Evolutionary conservation across 2,329 filamentous ascomycete genomes (phyloP).

Genomic region (Arthrobotrys entomopaga): DNA sequence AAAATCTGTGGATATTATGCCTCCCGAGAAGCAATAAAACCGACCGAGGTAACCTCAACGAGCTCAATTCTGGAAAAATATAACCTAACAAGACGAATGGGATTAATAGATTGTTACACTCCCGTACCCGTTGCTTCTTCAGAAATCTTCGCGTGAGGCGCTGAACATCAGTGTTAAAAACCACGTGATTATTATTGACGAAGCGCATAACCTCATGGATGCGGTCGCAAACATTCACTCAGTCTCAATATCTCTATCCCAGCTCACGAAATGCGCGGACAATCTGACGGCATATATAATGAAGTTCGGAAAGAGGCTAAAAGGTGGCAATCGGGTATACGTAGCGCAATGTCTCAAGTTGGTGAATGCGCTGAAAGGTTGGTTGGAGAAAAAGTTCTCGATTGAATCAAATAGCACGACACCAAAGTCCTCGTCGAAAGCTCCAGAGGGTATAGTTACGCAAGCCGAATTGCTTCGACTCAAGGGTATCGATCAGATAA

Average conservation of each 20-base stretch:
- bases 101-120: conserved; percentile 78
- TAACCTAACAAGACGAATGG: neutral
- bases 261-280: conserved; percentile 76
- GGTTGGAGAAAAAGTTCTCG: conserved; percentile 68
- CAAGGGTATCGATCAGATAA: conserved; percentile 94
- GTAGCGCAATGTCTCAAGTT: conserved; percentile 86
- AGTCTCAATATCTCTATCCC: conserved; percentile 76
- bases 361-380: conserved; percentile 78
- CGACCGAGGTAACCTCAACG: conserved; percentile 71
- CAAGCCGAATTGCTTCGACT: conserved; percentile 77
- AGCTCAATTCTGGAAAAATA: no score
- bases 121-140: conserved; percentile 88
- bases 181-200: conserved; percentile 94
- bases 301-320: conserved; percentile 86
- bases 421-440: conserved; percentile 62
- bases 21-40: conserved; percentile 82
- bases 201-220: conserved; percentile 98
- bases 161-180: conserved; percentile 84
- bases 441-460: conserved; percentile 74
- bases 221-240: conserved; percentile 89
- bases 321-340: conserved; percentile 90
- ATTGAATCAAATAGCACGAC: conserved; percentile 57
- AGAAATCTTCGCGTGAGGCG: conserved; percentile 86
- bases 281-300: conserved; percentile 85
- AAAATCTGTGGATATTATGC: conserved; percentile 95